phyloP scores from a whole-genome alignment of 169 alveolate genomes.

The Cryptosporidium parvum region DNA sequence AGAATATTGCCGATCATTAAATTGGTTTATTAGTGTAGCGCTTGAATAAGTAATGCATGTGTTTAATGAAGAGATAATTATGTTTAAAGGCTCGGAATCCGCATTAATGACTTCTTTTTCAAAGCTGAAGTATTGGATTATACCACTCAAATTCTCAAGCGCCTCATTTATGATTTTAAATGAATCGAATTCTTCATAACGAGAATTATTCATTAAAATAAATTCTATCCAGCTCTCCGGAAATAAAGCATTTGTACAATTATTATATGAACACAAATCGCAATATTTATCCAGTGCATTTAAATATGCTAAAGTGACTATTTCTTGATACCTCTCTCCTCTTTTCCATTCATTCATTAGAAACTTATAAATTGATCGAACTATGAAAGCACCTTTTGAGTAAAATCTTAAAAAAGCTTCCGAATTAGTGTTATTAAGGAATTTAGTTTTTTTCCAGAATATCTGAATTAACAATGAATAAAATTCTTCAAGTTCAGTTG shows the following conservation, averaged over 20 bases:
- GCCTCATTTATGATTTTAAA: background rate
- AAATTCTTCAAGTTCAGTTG: constrained; percentile 7
- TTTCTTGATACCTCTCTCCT: constrained; percentile 21
- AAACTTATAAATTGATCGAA: background rate
- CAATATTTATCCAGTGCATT: constrained; percentile 22
- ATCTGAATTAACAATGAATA: constrained; percentile 26
- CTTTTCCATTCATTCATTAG: background rate
- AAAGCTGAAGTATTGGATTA: background rate
- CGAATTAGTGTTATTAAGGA: background rate
- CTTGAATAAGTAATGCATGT: constrained; percentile 5
- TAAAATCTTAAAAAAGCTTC: background rate
- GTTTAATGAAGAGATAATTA: constrained; percentile 27
- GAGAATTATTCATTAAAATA: background rate
- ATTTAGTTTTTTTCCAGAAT: constrained; percentile 13
- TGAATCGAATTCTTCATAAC: background rate
- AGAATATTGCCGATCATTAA: background rate
- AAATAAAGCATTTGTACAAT: background rate
- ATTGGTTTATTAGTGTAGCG: background rate
- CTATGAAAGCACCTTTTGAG: background rate
- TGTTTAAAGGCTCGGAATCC: background rate
- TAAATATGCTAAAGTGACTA: constrained; percentile 29
- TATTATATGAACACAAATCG: background rate
- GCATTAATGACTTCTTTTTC: background rate
- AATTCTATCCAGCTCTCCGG: constrained; percentile 25
- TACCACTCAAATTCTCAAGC: background rate